Evolutionary conservation across 257 asterid genomes (phyloP).

Genomic region (Fraxinus pennsylvanica): DNA sequence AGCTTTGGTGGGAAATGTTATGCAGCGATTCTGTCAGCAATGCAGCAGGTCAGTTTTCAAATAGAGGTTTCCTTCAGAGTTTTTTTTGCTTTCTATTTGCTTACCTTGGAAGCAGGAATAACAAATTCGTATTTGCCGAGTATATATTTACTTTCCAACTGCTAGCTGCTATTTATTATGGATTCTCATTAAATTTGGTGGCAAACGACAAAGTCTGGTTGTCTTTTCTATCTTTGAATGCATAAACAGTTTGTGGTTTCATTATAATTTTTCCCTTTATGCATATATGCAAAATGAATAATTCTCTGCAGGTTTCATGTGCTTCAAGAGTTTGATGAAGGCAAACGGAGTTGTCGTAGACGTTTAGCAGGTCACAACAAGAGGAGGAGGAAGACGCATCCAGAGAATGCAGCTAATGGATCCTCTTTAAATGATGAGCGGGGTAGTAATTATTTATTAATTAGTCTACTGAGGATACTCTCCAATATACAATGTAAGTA

Average conservation of each 20-base stretch:
- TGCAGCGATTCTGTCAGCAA: constrained; percentile 96
- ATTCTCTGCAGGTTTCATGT: constrained; percentile 65
- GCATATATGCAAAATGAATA: neutral
- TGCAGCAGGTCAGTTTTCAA: constrained; percentile 75
- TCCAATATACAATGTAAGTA: constrained; percentile 76
- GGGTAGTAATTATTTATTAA: constrained; percentile 65
- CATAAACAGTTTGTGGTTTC: neutral
- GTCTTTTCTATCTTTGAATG: neutral
- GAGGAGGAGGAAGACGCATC: constrained; percentile 87
- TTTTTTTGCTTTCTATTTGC: neutral
- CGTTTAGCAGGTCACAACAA: constrained; percentile 92
- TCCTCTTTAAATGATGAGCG: constrained; percentile 53
- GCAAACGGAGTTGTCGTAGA: constrained; percentile 89
- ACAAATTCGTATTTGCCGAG: neutral
- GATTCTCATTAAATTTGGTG: neutral
- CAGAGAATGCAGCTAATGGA: constrained; percentile 58
- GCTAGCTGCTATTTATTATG: neutral
- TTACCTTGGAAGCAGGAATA: neutral
- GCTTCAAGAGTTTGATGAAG: constrained; percentile 95
- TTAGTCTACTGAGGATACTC: constrained; percentile 85
- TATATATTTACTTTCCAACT: neutral
- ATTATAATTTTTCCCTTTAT: neutral
- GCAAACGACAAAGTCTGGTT: neutral
- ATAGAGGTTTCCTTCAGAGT: neutral
- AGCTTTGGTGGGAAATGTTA: constrained; percentile 70